Conservation (phyloP, 257 asterid species). For the Capsicum rhomboideum region DNA sequence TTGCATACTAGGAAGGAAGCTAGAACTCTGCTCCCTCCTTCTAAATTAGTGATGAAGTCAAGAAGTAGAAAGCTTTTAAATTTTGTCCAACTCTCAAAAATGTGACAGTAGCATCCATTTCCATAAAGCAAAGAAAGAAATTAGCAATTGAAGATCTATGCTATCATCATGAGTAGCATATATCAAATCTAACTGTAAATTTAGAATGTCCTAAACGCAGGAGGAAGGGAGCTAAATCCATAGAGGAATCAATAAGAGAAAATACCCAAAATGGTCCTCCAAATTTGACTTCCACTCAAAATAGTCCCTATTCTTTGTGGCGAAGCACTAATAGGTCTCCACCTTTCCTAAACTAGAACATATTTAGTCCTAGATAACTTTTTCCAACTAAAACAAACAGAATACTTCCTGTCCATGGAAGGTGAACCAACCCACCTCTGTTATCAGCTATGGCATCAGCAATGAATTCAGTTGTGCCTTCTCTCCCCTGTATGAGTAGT, state of each 20-base stretch:
- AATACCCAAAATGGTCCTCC: background rate
- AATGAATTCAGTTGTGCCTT: slow-evolving; percentile 84
- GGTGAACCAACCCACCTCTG: slow-evolving; percentile 85
- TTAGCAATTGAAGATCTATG: background rate
- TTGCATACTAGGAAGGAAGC: background rate
- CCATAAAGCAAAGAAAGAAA: background rate
- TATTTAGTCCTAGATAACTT: background rate
- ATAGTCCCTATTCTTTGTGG: background rate
- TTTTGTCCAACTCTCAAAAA: background rate
- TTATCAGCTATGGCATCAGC: slow-evolving; percentile 77
- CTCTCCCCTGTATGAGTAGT: slow-evolving; percentile 58
- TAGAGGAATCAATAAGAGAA: background rate
- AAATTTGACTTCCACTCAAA: background rate
- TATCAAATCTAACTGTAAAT: background rate
- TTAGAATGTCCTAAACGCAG: background rate
- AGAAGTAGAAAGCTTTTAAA: background rate
- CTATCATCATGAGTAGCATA: background rate
- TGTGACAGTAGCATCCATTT: background rate
- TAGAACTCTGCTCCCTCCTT: background rate
- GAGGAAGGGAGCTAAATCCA: background rate
- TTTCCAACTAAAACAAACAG: background rate
- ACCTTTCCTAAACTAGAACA: background rate
- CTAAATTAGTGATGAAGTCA: background rate
- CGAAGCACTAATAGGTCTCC: background rate
- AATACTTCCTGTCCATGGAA: slow-evolving; percentile 27